Evolutionary conservation across 768 basidiomycete genomes (phyloP), one percentile per base, ranked within the genome.

Genomic region (Cystobasidiopsis lactophilus): DNA sequence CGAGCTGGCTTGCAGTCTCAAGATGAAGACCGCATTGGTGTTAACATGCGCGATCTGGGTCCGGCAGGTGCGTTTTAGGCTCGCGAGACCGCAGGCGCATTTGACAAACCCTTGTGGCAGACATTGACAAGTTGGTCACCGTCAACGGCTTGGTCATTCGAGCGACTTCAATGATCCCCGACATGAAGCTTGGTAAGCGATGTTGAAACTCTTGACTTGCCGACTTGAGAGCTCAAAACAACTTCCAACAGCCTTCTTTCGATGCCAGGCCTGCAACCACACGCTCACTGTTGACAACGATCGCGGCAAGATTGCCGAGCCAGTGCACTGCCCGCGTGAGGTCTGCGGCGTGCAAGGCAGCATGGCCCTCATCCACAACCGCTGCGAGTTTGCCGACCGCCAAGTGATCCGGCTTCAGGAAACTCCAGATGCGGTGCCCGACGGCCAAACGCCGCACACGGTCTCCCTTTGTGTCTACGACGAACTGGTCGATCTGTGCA

Each of bases 71-170:
- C 40, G 60, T 57, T 21, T 23, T 9, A 59, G 55, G 21, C 3
- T n/a, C 21, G 26, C 3, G 26, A 4, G n/a, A 33, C 24, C 26
- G 31, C 39, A 46, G 52, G 11, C 48, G 19, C 40, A 50, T 27
- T 0, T 23, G 29, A 11, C 31, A 40, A 30, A 39, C 43, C 24
- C 41, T 27, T 27, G 11, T 16, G 29, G 27, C 56, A 95, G 93
- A 98, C 63, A 98, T 93, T 60, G 93, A 98, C 73, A 93, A 95
- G 67, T 78, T 98, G 19, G 82, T 93, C 19, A 80, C 77, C 52
- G 81, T 98, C 70, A 93, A 91, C 66, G 93, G 93, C 53, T 77
- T 98, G 5, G 86, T 96, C 61, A 96, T 98, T 56, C 82, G 93
- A 23, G 84, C 89, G 0, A 95, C 93, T 0, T 85, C 91, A 11